Evolutionary conservation across 1,284 basidiomycete species (phyloP).

Genomic region (Pascua guehoae): DNA sequence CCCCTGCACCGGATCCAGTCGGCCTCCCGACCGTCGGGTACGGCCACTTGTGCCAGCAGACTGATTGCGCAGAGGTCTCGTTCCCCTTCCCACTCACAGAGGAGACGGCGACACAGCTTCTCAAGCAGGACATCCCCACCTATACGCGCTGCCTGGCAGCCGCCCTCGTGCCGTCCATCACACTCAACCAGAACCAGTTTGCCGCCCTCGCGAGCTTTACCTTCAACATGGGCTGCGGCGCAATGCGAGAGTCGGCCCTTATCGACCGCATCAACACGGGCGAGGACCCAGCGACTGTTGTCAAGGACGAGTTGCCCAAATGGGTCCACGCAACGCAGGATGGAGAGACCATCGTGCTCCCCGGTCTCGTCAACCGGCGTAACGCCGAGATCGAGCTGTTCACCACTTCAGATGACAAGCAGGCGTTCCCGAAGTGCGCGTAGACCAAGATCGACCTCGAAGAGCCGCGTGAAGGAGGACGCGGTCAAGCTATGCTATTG

Average conservation of each 20-base stretch:
- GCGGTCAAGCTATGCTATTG: too few species aligned
- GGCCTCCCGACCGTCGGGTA: slow-evolving; percentile 15
- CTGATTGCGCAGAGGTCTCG: slow-evolving; percentile 1
- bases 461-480: too few species aligned
- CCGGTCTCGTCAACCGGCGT: slow-evolving; percentile 9
- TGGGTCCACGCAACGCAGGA: slow-evolving; percentile 2
- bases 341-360: not conserved
- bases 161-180: not conserved
- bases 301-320: slow-evolving; percentile 5
- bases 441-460: not conserved
- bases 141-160: slow-evolving; percentile 8
- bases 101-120: slow-evolving; percentile 3
- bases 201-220: slow-evolving; percentile 6
- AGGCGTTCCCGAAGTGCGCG: slow-evolving; percentile 7
- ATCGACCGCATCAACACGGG: slow-evolving; percentile 9
- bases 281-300: slow-evolving; percentile 6
- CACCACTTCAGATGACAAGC: not conserved
- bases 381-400: slow-evolving; percentile 9
- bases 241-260: not conserved
- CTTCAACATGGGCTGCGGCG: slow-evolving; percentile 14
- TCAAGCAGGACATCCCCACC: slow-evolving; percentile 5
- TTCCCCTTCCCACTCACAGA: slow-evolving; percentile 7
- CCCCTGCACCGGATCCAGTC: slow-evolving; percentile 4
- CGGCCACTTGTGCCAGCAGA: slow-evolving; percentile 9
- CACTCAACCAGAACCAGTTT: slow-evolving; percentile 16